Percentiles rank a stretch among this genome's conserved stretches.
phyloP scores from a whole-genome alignment of 257 asterid species.

The Nicotiana attenuata region DNA sequence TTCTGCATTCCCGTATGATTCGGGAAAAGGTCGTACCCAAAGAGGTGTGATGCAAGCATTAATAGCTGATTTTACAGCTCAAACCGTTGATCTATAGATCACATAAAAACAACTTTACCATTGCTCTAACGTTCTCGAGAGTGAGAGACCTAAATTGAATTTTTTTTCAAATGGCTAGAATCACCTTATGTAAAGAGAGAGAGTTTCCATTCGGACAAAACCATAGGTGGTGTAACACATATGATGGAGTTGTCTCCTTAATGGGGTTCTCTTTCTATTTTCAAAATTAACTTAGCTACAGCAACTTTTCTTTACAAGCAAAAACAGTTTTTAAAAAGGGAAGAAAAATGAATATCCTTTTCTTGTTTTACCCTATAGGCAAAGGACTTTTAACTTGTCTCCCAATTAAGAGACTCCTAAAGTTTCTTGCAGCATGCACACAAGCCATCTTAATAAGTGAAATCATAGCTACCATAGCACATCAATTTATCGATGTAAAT shows the following conservation, averaged over 20 bases:
- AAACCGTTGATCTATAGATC: accelerated
- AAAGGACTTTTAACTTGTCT: neutral
- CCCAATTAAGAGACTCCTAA: neutral
- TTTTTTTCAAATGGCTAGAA: neutral
- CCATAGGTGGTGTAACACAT: neutral
- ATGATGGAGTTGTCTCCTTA: neutral
- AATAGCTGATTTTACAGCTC: too few species aligned
- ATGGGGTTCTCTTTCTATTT: neutral
- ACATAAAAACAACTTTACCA: too few species aligned
- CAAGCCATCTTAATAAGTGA: neutral
- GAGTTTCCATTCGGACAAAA: neutral
- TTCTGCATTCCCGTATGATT: too few species aligned
- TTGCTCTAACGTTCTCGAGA: accelerated
- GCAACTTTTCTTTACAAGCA: neutral
- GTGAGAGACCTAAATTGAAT: neutral
- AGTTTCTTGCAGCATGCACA: neutral
- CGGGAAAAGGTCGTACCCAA: too few species aligned
- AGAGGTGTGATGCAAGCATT: accelerated
- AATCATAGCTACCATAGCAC: neutral
- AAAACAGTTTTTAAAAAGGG: neutral
- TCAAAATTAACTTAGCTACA: neutral
- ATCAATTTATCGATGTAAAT: too few species aligned
- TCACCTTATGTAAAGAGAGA: neutral
- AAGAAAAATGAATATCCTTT: neutral
- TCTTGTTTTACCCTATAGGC: neutral